Evolutionary conservation across 2,329 filamentous ascomycete genomes (phyloP).

Genomic region (Conoideocrella luteorostrata): DNA sequence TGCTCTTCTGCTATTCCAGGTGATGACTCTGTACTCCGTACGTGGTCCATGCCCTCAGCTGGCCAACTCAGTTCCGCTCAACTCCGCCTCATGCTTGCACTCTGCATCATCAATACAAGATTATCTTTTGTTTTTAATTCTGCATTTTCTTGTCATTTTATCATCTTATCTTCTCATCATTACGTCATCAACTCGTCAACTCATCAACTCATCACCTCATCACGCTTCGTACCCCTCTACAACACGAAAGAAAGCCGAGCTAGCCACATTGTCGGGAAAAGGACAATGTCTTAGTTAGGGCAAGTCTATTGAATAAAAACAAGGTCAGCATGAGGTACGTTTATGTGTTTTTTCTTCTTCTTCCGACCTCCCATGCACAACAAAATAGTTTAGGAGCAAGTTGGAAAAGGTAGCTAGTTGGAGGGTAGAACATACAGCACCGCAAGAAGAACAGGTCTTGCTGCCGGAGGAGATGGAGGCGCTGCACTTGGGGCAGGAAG

Average conservation of each 20-base stretch:
- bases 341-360: background rate
- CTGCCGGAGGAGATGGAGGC: slow-evolving; percentile 33
- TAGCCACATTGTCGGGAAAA: too few species aligned
- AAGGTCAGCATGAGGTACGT: background rate
- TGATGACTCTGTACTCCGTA: background rate
- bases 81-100: background rate
- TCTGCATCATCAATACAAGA: too few species aligned
- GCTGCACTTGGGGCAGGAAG: slow-evolving; percentile 52
- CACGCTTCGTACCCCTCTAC: too few species aligned
- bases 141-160: too few species aligned
- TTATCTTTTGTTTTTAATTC: too few species aligned
- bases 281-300: slow-evolving; percentile 19
- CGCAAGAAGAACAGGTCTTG: slow-evolving; percentile 52
- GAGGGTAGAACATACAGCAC: slow-evolving; percentile 54
- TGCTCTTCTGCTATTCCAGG: too few species aligned
- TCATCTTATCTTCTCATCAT: slow-evolving; percentile 1
- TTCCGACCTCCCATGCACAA: too few species aligned
- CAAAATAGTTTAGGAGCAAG: too few species aligned
- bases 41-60: background rate
- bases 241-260: too few species aligned
- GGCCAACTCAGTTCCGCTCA: background rate
- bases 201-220: too few species aligned
- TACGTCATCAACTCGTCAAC: too few species aligned
- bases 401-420: too few species aligned
- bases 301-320: slow-evolving; percentile 19